Evolutionary conservation across 192 early-diverging fungal species (phyloP), one percentile per base, ranked within the genome.

Genomic region (Chytriomyces sp.): DNA sequence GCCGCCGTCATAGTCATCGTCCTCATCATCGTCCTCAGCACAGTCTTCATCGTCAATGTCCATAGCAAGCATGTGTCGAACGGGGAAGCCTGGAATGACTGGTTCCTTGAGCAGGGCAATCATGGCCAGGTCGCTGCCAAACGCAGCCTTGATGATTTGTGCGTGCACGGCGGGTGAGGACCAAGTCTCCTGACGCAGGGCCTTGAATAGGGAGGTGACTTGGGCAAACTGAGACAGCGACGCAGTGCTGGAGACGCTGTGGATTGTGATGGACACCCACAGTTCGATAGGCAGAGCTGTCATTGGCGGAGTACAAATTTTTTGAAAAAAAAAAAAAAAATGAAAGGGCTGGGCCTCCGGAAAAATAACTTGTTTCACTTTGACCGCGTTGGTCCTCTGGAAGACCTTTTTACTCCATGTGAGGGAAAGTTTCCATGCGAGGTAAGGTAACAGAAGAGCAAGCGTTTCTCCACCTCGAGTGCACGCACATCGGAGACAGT

Each of bases 21-120:
- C 66, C 1, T 45, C 23, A 20, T 43, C 28, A 45, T 67, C 66
- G 2, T 57, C 69, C 13, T 71, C 69, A 10, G 23, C 69, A 59
- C 26, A 47, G 69, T 71, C 69, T 8, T 57, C 13, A 45, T 59
- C 69, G 10, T 24, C 50, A 7, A 11, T 11, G 16, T 1, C 11
- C 63, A 23, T 26, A 3, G 20, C 63, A 6, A 23, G 18, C 57
- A 60, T 60, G 16, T 1, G 1, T 23, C 57, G 57, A 18, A 18
- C 23, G 2, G 35, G 35, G 1, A 35, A 35, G 35, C 35, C 35
- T 35, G 35, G 35, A 35, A 35, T 35, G 35, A 1, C 35, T 0
- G 20, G 24, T 3, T 13, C 18, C 63, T 13, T 23, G 18, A 64
- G 35, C 18, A 28, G 13, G 13, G 35, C 24, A 13, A 23, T 64